Evolutionary conservation across 805 yeast genomes (phyloP).

Genomic region (Pichia scutulata): DNA sequence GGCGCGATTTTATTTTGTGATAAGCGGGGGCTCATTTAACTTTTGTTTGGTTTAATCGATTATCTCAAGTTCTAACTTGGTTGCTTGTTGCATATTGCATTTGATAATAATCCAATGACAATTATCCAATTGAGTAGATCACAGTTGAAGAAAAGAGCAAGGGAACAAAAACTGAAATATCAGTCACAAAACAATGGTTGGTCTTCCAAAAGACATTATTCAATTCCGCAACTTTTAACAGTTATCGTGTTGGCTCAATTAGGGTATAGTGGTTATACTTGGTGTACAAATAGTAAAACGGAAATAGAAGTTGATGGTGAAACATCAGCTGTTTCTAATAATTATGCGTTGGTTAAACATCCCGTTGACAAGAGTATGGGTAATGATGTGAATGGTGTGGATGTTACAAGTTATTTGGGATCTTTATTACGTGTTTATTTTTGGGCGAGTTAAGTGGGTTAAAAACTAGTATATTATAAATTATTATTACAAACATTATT

Average conservation of each 20-base stretch:
- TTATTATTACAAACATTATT: neutral
- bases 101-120: neutral
- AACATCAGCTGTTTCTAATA: neutral
- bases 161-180: neutral
- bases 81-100: neutral
- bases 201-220: neutral
- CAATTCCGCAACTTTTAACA: neutral
- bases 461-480: too few species aligned
- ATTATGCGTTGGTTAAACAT: neutral
- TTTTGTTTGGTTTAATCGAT: neutral
- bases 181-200: neutral
- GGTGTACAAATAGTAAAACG: neutral
- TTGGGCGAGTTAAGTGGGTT: neutral
- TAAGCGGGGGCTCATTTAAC: neutral
- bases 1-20: neutral
- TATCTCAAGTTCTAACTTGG: too few species aligned
- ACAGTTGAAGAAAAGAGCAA: neutral
- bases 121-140: neutral
- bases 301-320: neutral
- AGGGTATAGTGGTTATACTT: neutral
- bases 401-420: neutral
- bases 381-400: neutral
- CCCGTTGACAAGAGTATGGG: neutral
- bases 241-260: neutral
- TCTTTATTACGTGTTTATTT: neutral